Percentiles rank a stretch among this genome's conserved stretches.
Evolutionary conservation across 106 monocot species (phyloP).

Genomic region (Narthecium ossifragum): DNA sequence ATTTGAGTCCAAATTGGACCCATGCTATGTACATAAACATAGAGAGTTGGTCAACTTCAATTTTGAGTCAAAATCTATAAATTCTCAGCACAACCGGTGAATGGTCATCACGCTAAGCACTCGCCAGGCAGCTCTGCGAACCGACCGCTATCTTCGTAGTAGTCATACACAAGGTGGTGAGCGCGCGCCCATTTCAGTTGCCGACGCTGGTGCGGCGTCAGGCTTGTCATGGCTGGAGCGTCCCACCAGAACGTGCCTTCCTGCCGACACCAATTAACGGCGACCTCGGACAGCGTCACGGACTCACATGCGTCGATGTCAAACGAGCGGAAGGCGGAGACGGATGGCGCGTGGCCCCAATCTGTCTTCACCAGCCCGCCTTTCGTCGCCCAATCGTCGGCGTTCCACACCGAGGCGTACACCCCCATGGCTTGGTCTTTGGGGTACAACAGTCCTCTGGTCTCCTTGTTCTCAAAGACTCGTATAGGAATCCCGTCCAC

Average conservation of each 20-base stretch:
- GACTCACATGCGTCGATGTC: not conserved
- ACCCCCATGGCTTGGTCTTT: slow-evolving; percentile 3
- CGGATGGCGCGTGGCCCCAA: not conserved
- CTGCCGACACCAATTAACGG: not conserved
- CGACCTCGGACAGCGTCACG: not conserved
- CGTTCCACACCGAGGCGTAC: slow-evolving; percentile 2
- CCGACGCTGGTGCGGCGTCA: not conserved
- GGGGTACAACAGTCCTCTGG: not conserved
- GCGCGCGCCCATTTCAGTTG: slow-evolving; percentile 1
- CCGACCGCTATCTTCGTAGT: not conserved
- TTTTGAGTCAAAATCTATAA: not conserved
- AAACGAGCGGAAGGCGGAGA: not conserved
- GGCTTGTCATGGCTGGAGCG: not conserved
- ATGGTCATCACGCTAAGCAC: not conserved
- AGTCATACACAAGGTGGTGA: slow-evolving; percentile 4
- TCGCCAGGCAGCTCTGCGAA: not conserved
- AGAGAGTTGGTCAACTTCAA: not conserved
- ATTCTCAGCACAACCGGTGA: not conserved
- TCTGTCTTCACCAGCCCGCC: slow-evolving; percentile 1
- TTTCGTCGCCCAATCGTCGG: slow-evolving; percentile 4
- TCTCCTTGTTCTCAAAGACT: not conserved
- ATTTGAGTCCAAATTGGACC: not conserved
- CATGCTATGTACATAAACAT: not conserved
- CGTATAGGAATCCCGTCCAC: not conserved
- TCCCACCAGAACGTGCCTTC: not conserved